Conservation (phyloP, 129 eudicot genomes). For the Gnaphalium uliginosum region DNA sequence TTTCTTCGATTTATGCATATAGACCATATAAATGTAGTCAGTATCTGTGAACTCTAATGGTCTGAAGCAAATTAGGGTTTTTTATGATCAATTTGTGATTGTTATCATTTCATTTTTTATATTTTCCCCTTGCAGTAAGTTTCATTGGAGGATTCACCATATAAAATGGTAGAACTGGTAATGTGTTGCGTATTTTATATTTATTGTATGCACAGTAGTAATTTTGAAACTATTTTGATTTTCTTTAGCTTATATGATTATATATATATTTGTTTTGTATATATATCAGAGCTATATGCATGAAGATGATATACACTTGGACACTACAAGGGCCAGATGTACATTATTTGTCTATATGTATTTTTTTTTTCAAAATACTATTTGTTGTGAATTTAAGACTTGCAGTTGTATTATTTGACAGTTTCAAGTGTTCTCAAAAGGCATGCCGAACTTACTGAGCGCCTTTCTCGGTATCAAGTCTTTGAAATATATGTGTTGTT, state of each 20-base stretch:
- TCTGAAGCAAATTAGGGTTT: not conserved
- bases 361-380: slow-evolving; percentile 24
- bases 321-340: slow-evolving; percentile 77
- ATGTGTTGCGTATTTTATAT: slow-evolving; percentile 18
- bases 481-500: not conserved
- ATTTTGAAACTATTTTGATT: not conserved
- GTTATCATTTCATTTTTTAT: not conserved
- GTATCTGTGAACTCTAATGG: not conserved
- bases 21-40: not conserved
- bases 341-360: slow-evolving; percentile 16
- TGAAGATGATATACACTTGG: slow-evolving; percentile 63
- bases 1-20: no score
- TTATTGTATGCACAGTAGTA: not conserved
- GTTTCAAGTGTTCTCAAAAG: slow-evolving; percentile 73
- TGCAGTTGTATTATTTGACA: slow-evolving; percentile 33
- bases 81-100: not conserved
- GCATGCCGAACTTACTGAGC: slow-evolving; percentile 81
- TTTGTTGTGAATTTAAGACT: slow-evolving; percentile 11
- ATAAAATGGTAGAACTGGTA: slow-evolving; percentile 36
- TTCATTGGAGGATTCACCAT: slow-evolving; percentile 11
- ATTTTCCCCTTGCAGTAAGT: slow-evolving; percentile 23
- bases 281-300: slow-evolving; percentile 48
- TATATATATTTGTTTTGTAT: not conserved
- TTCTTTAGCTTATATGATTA: not conserved
- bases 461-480: slow-evolving; percentile 76